Base-by-base conservation (phyloP, 1,139 yeast species). In the Candida sp. region DNA sequence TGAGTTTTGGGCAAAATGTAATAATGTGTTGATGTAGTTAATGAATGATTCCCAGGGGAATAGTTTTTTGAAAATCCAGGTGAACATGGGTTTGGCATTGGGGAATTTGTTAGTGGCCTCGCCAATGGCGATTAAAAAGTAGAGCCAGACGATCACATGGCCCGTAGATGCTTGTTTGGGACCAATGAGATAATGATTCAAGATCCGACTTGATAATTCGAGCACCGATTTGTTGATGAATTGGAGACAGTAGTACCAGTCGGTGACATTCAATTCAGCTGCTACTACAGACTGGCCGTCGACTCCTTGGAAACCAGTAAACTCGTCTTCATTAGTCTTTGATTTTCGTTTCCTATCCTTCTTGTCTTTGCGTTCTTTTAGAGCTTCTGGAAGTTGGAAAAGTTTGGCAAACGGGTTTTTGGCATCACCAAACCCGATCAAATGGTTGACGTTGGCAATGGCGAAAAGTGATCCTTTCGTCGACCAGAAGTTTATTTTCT, bases 401-500 rank as follows among this genome's bases (percentile, higher is more conserved):
- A 86, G 58, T 53, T 82, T 79, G 3, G 91, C 88, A 63, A 86
- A 84, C 19, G 93, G 90, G 55, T 84, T 85, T 40, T 74, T 72
- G 3, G 87, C 74, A 56, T 84, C 86, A 29, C 95, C 95, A 62
- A 85, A 82, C 1, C 95, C 95, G 41, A 84, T 77, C 40, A 85
- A 60, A 62, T 85, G 91, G 54, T 82, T 76, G 44, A 86, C 81
- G 55, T 86, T 87, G 23, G 89, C 82, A 44, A 85, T 71, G 1
- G 93, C 91, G 68, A 86, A 85, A 35, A 81, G 72, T 1, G 90
- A 79, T 2, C 88, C 84, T 56, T 85, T 84, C 54, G 84, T 84
- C 54, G 82, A 82, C 86, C 89, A 86, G 54, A 84, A 85, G 47
- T 81, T 82, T 54, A 82, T 66, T 52, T 81, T 81, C 47, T 82